phyloP scores from a whole-genome alignment of 768 basidiomycete species.

The Naganishia randhawae region DNA sequence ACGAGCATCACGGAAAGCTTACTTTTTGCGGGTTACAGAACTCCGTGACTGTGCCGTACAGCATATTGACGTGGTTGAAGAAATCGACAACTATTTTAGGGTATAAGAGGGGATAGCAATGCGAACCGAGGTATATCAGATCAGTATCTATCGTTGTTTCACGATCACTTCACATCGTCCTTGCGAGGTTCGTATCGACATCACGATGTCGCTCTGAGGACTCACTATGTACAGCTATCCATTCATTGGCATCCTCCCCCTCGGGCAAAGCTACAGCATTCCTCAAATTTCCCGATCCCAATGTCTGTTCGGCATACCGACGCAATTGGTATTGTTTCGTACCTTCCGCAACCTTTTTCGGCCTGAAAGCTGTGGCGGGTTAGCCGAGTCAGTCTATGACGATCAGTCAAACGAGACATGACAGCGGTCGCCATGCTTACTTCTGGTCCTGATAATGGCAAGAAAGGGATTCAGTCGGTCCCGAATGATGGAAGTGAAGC shows the following conservation, averaged over 20 bases:
- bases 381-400: neutral
- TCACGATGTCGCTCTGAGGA: constrained; percentile 26
- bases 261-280: constrained; percentile 90
- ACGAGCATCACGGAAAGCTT: too few species aligned
- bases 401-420: neutral
- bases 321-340: constrained; percentile 97
- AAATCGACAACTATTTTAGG: constrained; percentile 99
- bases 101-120: too few species aligned
- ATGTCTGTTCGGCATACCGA: constrained; percentile 61
- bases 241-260: constrained; percentile 94
- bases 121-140: neutral
- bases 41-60: constrained; percentile 96
- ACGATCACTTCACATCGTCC: too few species aligned
- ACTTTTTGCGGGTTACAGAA: constrained; percentile 97
- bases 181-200: too few species aligned
- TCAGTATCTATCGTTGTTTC: neutral
- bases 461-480: neutral
- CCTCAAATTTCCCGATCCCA: constrained; percentile 87
- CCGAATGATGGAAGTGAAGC: neutral
- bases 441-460: constrained; percentile 12
- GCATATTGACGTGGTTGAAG: constrained; percentile 99
- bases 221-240: constrained; percentile 98
- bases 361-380: constrained; percentile 67
- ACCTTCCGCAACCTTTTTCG: constrained; percentile 88
- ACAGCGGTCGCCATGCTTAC: neutral